These are phyloP conservation scores for Myriosclerotinia scirpicola DNA, from an alignment of 2,329 filamentous ascomycete genomes.

Conservation along the genomic window DNA sequence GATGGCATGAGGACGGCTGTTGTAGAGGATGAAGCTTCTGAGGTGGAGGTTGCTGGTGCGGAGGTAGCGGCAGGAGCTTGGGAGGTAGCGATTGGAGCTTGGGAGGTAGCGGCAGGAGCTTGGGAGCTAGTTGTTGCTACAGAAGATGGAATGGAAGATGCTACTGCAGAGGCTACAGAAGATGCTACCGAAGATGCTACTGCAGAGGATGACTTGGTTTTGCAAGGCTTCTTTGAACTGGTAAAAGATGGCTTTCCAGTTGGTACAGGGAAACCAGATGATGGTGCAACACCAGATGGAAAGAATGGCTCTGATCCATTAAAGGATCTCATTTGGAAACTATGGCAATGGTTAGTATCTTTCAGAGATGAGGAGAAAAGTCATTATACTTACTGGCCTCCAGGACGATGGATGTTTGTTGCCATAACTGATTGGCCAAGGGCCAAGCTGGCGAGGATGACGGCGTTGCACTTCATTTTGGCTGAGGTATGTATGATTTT, in stretches of 20 bases:
- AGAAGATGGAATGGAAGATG: not conserved
- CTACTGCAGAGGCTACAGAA: slow-evolving; percentile 5
- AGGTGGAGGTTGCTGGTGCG: not conserved
- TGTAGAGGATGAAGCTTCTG: not conserved
- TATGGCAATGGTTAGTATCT: slow-evolving; percentile 2
- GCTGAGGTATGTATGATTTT: not conserved
- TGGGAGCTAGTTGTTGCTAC: slow-evolving; percentile 3
- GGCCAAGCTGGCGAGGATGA: slow-evolving; percentile 20
- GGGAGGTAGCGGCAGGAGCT: too few relatives aligned
- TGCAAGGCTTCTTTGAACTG: slow-evolving; percentile 15
- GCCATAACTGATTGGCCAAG: slow-evolving; percentile 24
- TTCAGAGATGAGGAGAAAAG: not conserved
- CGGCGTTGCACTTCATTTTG: slow-evolving; percentile 23
- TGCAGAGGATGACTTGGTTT: slow-evolving; percentile 18
- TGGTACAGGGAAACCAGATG: slow-evolving; percentile 3
- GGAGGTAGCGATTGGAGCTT: too few relatives aligned
- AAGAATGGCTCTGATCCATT: slow-evolving; percentile 2
- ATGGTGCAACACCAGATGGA: slow-evolving; percentile 8
- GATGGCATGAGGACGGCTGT: not conserved
- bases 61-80: slow-evolving; percentile 1
- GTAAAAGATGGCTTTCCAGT: slow-evolving; percentile 3
- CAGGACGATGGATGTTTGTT: slow-evolving; percentile 18
- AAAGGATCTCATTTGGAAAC: slow-evolving; percentile 6
- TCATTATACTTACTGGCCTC: slow-evolving; percentile 16
- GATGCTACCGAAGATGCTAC: not conserved